Evolutionary conservation across 345 rosid genomes (phyloP), one percentile per base, ranked within the genome.

Genomic region (Microthlaspi erraticum): DNA sequence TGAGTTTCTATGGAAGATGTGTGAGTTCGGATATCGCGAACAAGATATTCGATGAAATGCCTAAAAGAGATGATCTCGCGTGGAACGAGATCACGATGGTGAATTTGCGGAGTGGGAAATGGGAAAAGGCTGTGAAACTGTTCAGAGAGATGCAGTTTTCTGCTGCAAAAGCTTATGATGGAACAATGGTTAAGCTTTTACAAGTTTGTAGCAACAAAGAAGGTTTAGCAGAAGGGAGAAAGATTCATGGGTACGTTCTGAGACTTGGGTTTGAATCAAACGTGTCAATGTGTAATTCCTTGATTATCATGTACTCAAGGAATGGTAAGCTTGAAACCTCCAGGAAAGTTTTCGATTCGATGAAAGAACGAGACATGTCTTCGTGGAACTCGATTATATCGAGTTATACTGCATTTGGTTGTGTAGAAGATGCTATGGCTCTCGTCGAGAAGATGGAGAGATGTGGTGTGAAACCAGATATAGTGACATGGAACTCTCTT

Each of bases 351-450:
- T 92, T 92, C 56, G 41, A 80, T 77, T 82, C 45, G 18, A 86
- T 87, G 87, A 62, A 78, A 75, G 84, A 82, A 18, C 78, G 19
- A 48, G 74, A 80, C 51, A 68, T 81, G 70, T 82, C 86, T 56
- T 82, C 92, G 1, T 92, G 96, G 93, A 92, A 89, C 80, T 83
- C 89, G 0, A 81, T 92, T 14, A 39, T 86, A 42, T 82, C 92
- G 3, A 79, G 83, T 73, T 77, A 78, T 69, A 73, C 83, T 26
- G 59, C 78, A 36, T 71, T 69, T 55, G 90, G 96, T 54, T 31
- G 61, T 44, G 70, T 89, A 64, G 77, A 77, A 60, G 85, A 72
- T 58, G 93, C 90, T 43, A 77, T 86, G 82, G 50, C 48, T 73
- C 77, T 81, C 44, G 66, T 89, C 11, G 72, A 67, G 10, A 58